Percentiles rank a stretch among this genome's conserved stretches.
These are phyloP conservation scores for Maudiozyma turicensis DNA, from an alignment of 805 yeast genomes.

Conservation along the genomic window DNA sequence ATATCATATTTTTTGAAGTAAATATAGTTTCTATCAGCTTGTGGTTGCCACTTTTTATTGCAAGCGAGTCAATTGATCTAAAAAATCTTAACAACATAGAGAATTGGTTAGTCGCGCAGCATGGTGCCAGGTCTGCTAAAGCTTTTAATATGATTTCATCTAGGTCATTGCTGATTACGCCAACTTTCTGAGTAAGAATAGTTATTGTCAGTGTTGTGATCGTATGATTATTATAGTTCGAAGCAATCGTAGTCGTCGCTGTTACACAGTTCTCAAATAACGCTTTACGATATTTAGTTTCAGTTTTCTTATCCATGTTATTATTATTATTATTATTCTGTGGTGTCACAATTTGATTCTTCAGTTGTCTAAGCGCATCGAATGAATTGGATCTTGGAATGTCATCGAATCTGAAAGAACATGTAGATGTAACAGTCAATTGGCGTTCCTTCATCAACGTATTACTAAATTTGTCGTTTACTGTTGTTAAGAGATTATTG, in stretches of 20 bases:
- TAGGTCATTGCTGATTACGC: conserved; percentile 38
- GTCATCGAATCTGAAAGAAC: background rate
- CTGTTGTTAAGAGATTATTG: conserved; percentile 59
- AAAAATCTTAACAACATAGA: conserved; percentile 49
- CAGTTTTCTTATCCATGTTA: background rate
- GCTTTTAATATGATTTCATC: conserved; percentile 52
- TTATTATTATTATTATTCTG: background rate
- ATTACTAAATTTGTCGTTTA: conserved; percentile 34
- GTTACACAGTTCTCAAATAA: conserved; percentile 58
- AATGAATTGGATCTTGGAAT: background rate
- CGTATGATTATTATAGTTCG: conserved; percentile 56
- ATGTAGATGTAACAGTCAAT: conserved; percentile 19
- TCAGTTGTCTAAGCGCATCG: background rate
- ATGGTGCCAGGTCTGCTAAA: conserved; percentile 51
- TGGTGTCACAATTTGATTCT: background rate
- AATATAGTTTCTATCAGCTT: conserved; percentile 34
- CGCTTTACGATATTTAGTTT: background rate
- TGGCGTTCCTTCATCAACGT: conserved; percentile 29
- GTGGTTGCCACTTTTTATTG: conserved; percentile 33
- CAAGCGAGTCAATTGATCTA: conserved; percentile 38
- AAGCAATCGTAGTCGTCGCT: conserved; percentile 58
- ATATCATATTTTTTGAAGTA: conserved; percentile 41
- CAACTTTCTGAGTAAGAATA: conserved; percentile 68
- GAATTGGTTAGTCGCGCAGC: conserved; percentile 58
- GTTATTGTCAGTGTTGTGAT: conserved; percentile 73